Percentiles rank a stretch among this genome's conserved stretches.
Conservation (phyloP, 2,329 filamentous ascomycete species). For the Aspergillus calidoustus region DNA sequence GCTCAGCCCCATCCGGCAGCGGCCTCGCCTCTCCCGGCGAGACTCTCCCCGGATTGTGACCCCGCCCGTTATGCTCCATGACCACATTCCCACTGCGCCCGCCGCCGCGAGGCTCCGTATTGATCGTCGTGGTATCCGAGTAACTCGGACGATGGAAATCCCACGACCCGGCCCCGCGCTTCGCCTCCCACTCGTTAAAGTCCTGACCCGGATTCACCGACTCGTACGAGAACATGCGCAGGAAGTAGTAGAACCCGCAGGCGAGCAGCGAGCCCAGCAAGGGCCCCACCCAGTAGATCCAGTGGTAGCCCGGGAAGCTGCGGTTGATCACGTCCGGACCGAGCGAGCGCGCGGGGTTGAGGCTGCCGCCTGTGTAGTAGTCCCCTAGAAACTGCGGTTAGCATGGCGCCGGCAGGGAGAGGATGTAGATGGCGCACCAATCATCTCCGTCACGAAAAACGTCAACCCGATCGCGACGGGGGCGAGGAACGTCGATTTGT, state of each 20-base stretch:
- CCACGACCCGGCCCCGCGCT: conserved; percentile 27
- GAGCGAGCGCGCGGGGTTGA: conserved; percentile 55
- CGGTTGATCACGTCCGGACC: conserved; percentile 53
- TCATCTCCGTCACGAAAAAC: conserved; percentile 65
- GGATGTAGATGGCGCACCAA: conserved; percentile 37
- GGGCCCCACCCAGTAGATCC: conserved; percentile 58
- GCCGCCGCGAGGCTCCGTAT: conserved; percentile 16
- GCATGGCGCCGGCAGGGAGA: neutral
- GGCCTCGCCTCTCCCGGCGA: too few species aligned
- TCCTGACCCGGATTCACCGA: conserved; percentile 60
- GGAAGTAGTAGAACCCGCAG: conserved; percentile 54
- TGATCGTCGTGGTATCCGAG: conserved; percentile 22
- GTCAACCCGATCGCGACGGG: conserved; percentile 73
- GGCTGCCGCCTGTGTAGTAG: conserved; percentile 53
- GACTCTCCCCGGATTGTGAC: too few species aligned
- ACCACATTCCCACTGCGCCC: neutral
- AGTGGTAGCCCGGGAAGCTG: conserved; percentile 52
- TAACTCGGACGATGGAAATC: conserved; percentile 22
- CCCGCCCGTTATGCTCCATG: neutral
- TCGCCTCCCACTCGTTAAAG: conserved; percentile 48
- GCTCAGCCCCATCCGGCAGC: neutral
- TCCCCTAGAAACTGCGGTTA: conserved; percentile 37
- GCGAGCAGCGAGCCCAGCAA: conserved; percentile 53
- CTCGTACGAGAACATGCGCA: conserved; percentile 51
- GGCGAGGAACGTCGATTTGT: conserved; percentile 71